phyloP scores from a whole-genome alignment of 1,284 basidiomycete genomes.

The Boletus subluridellus region DNA sequence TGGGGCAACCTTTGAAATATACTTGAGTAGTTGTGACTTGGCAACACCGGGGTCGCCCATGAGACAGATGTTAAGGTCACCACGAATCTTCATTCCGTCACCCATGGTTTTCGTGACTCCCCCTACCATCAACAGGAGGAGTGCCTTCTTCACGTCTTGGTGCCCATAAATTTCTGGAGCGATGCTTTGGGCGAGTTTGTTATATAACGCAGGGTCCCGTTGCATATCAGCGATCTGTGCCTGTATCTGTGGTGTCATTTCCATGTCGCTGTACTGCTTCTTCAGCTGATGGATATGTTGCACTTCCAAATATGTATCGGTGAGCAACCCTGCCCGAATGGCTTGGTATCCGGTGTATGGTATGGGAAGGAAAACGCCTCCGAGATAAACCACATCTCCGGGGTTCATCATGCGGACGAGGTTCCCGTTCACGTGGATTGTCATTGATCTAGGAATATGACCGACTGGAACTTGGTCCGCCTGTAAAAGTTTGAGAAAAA shows the following conservation, averaged over 20 bases:
- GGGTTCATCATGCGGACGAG: slow-evolving; percentile 92
- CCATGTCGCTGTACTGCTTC: slow-evolving; percentile 96
- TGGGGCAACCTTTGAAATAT: slow-evolving; percentile 97
- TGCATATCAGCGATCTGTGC: slow-evolving; percentile 69
- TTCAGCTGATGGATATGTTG: slow-evolving; percentile 93
- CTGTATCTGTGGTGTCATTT: slow-evolving; percentile 83
- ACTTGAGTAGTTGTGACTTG: slow-evolving; percentile 97
- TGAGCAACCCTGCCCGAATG: slow-evolving; percentile 90
- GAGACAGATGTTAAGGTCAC: slow-evolving; percentile 95
- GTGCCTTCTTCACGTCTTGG: slow-evolving; percentile 95
- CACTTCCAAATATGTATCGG: slow-evolving; percentile 94
- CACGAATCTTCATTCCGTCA: slow-evolving; percentile 98
- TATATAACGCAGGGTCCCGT: slow-evolving; percentile 78
- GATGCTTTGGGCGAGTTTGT: slow-evolving; percentile 81
- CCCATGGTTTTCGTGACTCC: slow-evolving; percentile 93
- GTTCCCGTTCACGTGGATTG: slow-evolving; percentile 87
- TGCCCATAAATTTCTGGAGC: slow-evolving; percentile 99
- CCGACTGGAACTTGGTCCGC: slow-evolving; percentile 99
- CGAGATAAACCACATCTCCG: slow-evolving; percentile 92
- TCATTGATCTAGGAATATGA: slow-evolving; percentile 98
- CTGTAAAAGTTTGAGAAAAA: slow-evolving; percentile 40
- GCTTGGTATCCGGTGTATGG: slow-evolving; percentile 88
- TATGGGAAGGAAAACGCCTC: slow-evolving; percentile 86
- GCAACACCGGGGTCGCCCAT: slow-evolving; percentile 99
- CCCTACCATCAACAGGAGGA: slow-evolving; percentile 91